phyloP scores from a whole-genome alignment of 768 basidiomycete genomes.

The Arthromyces matolae region DNA sequence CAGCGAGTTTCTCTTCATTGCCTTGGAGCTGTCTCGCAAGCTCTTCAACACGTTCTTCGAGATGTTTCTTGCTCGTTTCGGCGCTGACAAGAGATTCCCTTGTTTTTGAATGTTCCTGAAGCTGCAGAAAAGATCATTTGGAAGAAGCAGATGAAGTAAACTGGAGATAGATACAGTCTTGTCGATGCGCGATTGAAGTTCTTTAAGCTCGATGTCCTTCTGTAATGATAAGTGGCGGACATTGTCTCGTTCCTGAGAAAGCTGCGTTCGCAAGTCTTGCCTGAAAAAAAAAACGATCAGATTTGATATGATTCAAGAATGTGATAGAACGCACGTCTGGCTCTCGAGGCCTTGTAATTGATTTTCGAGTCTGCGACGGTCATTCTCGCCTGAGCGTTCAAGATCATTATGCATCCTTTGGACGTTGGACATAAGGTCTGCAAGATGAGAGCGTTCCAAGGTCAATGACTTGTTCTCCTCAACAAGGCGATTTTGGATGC shows the following conservation, averaged over 20 bases:
- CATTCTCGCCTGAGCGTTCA: conserved; percentile 79
- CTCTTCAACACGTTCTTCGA: conserved; percentile 68
- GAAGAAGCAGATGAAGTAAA: background rate
- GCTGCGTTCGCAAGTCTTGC: conserved; percentile 67
- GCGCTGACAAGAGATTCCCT: conserved; percentile 69
- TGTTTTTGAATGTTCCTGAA: conserved; percentile 59
- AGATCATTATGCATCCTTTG: conserved; percentile 89
- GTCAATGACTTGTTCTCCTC: conserved; percentile 82
- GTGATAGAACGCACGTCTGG: conserved; percentile 56
- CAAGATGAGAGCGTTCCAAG: conserved; percentile 78
- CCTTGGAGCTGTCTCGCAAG: conserved; percentile 64
- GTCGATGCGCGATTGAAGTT: conserved; percentile 69
- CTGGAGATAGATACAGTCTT: conserved; percentile 47
- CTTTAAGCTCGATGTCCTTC: conserved; percentile 76
- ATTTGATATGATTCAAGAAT: background rate
- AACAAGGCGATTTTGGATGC: conserved; percentile 72
- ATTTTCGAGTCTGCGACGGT: conserved; percentile 75
- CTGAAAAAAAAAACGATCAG: conserved; percentile 32
- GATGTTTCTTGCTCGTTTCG: conserved; percentile 74
- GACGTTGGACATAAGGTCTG: conserved; percentile 85
- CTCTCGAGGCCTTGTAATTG: conserved; percentile 74
- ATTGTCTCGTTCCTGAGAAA: conserved; percentile 71
- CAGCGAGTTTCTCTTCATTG: conserved; percentile 79
- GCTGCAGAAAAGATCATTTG: conserved; percentile 35
- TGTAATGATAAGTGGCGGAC: conserved; percentile 72